These are phyloP conservation scores for Cyberlindnera meyerae DNA, from an alignment of 805 yeast species.

Conservation along the genomic window DNA sequence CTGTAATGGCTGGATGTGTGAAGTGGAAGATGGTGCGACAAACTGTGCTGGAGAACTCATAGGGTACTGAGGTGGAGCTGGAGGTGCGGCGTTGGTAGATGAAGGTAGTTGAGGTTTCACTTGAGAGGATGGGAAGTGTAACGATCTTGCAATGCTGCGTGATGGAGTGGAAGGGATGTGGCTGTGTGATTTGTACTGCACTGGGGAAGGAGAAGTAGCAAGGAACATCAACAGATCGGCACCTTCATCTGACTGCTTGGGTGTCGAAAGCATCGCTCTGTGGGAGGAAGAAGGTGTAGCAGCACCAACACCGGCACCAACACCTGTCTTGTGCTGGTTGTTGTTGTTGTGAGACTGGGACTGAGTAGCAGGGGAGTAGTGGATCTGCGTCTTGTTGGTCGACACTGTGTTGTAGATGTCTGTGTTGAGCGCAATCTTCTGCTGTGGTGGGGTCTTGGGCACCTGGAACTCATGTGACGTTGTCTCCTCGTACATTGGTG, in stretches of 20 bases:
- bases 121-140: slow-evolving; percentile 16
- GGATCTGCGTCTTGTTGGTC: slow-evolving; percentile 24
- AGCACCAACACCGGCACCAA: too few species aligned
- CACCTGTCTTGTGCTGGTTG: too few species aligned
- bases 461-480: slow-evolving; percentile 15
- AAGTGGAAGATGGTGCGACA: not conserved
- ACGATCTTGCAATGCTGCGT: slow-evolving; percentile 9
- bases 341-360: slow-evolving; percentile 1
- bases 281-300: slow-evolving; percentile 1
- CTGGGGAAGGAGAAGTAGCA: slow-evolving; percentile 78
- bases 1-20: slow-evolving; percentile 4
- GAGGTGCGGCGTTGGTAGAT: too few species aligned
- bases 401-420: slow-evolving; percentile 25
- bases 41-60: too few species aligned
- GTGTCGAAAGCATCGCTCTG: slow-evolving; percentile 20
- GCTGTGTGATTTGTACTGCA: slow-evolving; percentile 18
- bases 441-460: slow-evolving; percentile 27
- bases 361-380: slow-evolving; percentile 20
- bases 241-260: slow-evolving; percentile 49
- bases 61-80: too few species aligned
- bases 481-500: slow-evolving; percentile 23
- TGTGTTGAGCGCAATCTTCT: slow-evolving; percentile 19
- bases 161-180: slow-evolving; percentile 24
- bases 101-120: slow-evolving; percentile 1
- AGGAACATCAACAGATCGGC: slow-evolving; percentile 77